phyloP scores from a whole-genome alignment of 106 monocot genomes.

The Triglochin maritima region DNA sequence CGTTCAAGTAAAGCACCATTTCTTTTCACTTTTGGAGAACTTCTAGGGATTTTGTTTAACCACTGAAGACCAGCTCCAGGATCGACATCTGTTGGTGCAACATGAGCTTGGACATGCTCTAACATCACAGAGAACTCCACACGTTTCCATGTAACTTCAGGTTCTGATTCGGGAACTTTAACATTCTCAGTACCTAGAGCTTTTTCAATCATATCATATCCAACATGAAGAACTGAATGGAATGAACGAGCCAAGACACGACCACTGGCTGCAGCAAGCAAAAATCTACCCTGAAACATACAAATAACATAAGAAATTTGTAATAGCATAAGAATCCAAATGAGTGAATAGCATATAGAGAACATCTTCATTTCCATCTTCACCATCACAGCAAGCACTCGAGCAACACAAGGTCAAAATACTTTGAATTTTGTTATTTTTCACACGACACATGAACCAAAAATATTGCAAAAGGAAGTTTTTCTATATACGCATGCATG shows the following conservation, averaged over 20 bases:
- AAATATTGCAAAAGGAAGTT: no score
- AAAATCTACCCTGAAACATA: constrained; percentile 83
- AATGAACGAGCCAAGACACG: constrained; percentile 84
- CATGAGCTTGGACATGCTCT: constrained; percentile 96
- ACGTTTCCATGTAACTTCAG: constrained; percentile 83
- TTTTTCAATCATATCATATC: constrained; percentile 84
- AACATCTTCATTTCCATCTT: no score
- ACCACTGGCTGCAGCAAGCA: constrained; percentile 97
- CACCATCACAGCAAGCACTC: no score
- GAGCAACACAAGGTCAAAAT: no score
- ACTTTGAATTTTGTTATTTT: no score
- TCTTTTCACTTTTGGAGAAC: constrained; percentile 80
- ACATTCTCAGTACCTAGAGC: constrained; percentile 36
- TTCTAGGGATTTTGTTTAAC: constrained; percentile 83
- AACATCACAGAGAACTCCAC: constrained; percentile 84
- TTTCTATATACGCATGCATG: no score
- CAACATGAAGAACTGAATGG: constrained; percentile 85
- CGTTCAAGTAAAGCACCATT: constrained; percentile 97
- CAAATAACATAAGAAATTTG: neutral
- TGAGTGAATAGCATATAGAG: no score
- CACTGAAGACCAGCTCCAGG: constrained; percentile 99
- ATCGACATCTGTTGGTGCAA: constrained; percentile 99
- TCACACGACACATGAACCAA: no score
- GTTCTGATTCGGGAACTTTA: constrained; percentile 36
- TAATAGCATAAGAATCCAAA: no score